phyloP scores from a whole-genome alignment of 345 rosid genomes.

The Pistacia atlantica region DNA sequence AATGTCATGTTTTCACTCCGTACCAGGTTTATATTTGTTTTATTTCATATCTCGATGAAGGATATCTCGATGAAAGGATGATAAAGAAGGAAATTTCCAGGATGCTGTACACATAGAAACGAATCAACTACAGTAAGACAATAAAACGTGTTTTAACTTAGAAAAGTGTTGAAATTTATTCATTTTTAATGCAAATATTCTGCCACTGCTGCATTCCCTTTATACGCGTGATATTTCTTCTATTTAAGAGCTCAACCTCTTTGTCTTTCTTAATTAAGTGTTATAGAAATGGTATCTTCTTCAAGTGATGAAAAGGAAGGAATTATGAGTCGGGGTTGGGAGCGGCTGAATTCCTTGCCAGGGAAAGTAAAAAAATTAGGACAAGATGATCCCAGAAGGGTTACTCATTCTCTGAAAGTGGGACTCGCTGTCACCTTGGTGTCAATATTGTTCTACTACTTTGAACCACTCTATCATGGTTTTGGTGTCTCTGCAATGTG shows the following conservation, averaged over 20 bases:
- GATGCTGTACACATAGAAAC: too few species aligned
- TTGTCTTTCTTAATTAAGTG: background rate
- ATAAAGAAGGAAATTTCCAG: too few species aligned
- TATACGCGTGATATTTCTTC: too few species aligned
- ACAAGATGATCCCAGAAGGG: slow-evolving; percentile 47
- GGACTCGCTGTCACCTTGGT: slow-evolving; percentile 41
- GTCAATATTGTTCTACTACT: slow-evolving; percentile 32
- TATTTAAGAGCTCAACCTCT: background rate
- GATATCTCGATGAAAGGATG: too few species aligned
- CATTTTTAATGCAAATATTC: too few species aligned
- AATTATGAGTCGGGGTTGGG: background rate
- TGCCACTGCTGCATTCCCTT: too few species aligned
- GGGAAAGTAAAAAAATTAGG: slow-evolving; percentile 23
- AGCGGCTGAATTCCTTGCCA: background rate
- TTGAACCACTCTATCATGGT: slow-evolving; percentile 32
- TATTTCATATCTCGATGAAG: too few species aligned
- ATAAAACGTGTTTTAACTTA: too few species aligned
- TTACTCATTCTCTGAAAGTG: slow-evolving; percentile 36
- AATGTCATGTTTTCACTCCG: too few species aligned
- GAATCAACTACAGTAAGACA: too few species aligned
- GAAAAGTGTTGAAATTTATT: too few species aligned
- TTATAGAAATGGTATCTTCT: background rate
- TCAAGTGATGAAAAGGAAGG: slow-evolving; percentile 9
- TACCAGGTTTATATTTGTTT: too few species aligned
- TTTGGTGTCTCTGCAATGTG: slow-evolving; percentile 48